These are phyloP conservation scores for Ormosia semicastrata DNA, from an alignment of 306 rosid species.

Conservation along the genomic window DNA sequence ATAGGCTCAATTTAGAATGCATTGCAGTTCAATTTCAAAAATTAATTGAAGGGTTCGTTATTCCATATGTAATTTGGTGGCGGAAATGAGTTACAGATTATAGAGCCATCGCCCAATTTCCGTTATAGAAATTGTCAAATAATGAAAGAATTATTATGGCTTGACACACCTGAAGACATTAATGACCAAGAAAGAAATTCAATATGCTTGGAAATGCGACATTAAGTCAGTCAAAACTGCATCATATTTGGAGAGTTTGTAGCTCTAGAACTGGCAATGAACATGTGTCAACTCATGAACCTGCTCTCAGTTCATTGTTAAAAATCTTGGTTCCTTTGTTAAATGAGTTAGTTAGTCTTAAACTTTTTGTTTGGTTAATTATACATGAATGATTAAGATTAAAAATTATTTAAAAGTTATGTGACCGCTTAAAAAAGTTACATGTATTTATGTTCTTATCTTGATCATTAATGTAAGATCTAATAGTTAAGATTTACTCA, in stretches of 20 bases:
- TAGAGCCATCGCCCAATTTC: background rate
- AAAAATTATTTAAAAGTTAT: too few species aligned
- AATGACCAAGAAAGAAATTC: background rate
- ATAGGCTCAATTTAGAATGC: conserved; percentile 3
- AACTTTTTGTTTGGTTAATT: too few species aligned
- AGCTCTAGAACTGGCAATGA: background rate
- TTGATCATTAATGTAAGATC: too few species aligned
- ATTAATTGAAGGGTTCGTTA: background rate
- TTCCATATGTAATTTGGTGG: conserved; percentile 9
- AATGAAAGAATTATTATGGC: background rate
- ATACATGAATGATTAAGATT: too few species aligned
- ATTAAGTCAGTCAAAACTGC: background rate
- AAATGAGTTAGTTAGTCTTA: too few species aligned
- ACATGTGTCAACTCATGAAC: too few species aligned
- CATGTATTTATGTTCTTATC: too few species aligned
- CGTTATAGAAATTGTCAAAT: background rate
- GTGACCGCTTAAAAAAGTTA: too few species aligned
- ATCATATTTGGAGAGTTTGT: background rate
- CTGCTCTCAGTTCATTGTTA: too few species aligned
- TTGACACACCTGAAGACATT: background rate
- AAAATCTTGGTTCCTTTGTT: too few species aligned
- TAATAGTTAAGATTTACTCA: too few species aligned
- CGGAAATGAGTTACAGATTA: background rate
- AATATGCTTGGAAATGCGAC: background rate
- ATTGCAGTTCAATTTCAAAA: conserved; percentile 21